phyloP scores from a whole-genome alignment of 495 filamentous ascomycete genomes.

The Aspergillus cavernicola region DNA sequence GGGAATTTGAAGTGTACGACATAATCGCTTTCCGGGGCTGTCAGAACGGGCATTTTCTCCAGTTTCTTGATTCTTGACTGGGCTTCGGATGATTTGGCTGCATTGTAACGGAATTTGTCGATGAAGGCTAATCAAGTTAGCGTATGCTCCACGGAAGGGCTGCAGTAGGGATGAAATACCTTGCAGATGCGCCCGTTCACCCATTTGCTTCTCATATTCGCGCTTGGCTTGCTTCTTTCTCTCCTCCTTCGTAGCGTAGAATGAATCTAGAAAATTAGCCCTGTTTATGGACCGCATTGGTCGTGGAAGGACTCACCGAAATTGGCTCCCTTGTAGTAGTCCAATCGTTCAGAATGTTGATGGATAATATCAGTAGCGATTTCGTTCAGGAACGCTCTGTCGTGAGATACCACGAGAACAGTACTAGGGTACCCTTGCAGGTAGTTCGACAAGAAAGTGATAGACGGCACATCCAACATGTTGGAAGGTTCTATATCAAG shows the following conservation, averaged over 20 bases:
- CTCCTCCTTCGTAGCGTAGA: slow-evolving; percentile 98
- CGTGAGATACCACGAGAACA: slow-evolving; percentile 95
- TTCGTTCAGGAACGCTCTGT: slow-evolving; percentile 98
- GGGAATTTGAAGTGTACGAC: slow-evolving; percentile 97
- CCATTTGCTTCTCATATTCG: slow-evolving; percentile 99
- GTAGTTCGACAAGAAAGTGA: slow-evolving; percentile 96
- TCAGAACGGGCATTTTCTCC: slow-evolving; percentile 90
- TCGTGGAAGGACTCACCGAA: slow-evolving; percentile 54
- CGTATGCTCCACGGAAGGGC: background rate
- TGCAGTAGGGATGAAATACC: slow-evolving; percentile 23
- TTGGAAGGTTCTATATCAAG: slow-evolving; percentile 79
- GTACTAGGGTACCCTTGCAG: slow-evolving; percentile 93
- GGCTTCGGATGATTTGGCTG: slow-evolving; percentile 96
- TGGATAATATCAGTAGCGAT: slow-evolving; percentile 99
- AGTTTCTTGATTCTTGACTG: slow-evolving; percentile 99
- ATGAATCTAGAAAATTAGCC: slow-evolving; percentile 61
- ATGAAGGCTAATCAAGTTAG: slow-evolving; percentile 68
- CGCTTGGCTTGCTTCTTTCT: slow-evolving; percentile 92
- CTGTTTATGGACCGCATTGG: background rate
- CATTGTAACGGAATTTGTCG: slow-evolving; percentile 99
- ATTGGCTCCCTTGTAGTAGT: slow-evolving; percentile 98
- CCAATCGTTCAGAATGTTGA: slow-evolving; percentile 92
- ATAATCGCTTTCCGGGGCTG: slow-evolving; percentile 90
- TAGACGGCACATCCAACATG: slow-evolving; percentile 99
- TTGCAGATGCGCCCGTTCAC: slow-evolving; percentile 81